Evolutionary conservation across 192 early-diverging fungal genomes (phyloP).

Genomic region (Coemansia guatemalensis): DNA sequence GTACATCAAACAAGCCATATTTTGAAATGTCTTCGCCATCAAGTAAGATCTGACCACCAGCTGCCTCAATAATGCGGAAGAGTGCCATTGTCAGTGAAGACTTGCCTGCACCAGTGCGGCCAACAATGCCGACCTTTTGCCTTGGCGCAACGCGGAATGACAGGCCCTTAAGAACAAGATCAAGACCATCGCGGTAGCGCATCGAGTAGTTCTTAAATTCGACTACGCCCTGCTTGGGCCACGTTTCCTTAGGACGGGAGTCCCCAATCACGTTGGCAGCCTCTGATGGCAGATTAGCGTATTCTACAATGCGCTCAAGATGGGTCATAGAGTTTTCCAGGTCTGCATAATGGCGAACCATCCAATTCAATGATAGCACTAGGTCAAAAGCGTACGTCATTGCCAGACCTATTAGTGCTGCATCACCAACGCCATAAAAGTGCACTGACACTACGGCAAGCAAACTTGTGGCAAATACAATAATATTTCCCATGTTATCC

Average conservation of each 20-base stretch:
- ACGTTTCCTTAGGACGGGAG: not conserved
- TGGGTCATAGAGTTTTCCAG: constrained; percentile 4
- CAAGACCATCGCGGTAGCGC: too few species aligned
- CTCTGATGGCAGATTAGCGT: not conserved
- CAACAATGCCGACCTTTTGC: too few species aligned
- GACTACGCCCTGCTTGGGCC: constrained; percentile 26
- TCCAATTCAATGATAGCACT: not conserved
- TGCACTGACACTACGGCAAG: not conserved
- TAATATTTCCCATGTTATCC: not conserved
- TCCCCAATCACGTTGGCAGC: not conserved
- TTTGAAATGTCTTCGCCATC: constrained; percentile 64
- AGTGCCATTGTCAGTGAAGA: too few species aligned
- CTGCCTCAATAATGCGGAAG: too few species aligned
- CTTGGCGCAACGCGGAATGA: too few species aligned
- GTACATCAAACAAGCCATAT: constrained; percentile 52
- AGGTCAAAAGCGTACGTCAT: constrained; percentile 5
- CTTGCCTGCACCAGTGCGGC: too few species aligned
- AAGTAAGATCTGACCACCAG: too few species aligned
- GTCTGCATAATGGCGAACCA: not conserved
- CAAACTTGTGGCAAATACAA: not conserved
- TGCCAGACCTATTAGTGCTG: constrained; percentile 5
- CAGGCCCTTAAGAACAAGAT: too few species aligned
- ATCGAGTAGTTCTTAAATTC: too few species aligned
- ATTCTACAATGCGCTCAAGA: constrained; percentile 9
- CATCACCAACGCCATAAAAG: not conserved